These are phyloP conservation scores for Aspergillus sp. DNA, from an alignment of 2,329 filamentous ascomycete genomes.

Conservation along the genomic window DNA sequence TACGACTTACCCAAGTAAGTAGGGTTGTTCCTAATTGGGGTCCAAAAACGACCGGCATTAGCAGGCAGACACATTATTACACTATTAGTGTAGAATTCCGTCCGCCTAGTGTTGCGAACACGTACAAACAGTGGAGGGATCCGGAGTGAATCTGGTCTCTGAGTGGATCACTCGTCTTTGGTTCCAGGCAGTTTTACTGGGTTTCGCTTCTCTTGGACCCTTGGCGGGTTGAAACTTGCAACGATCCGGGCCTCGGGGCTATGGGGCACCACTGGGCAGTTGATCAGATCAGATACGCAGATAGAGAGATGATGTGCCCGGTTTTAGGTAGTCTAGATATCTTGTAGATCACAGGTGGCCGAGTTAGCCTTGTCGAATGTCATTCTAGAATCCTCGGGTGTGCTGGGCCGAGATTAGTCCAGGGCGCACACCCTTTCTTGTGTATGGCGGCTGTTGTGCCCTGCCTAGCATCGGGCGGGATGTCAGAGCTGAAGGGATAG, in stretches of 20 bases:
- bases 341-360: background rate
- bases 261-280: background rate
- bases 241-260: background rate
- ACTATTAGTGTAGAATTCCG: constrained; percentile 5
- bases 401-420: background rate
- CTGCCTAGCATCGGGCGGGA: too few relatives aligned
- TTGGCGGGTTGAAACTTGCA: background rate
- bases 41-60: background rate
- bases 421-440: background rate
- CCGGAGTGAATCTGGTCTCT: background rate
- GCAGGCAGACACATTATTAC: constrained; percentile 15
- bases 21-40: background rate
- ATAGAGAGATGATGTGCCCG: background rate
- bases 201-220: constrained; percentile 1
- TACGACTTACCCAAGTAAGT: too few relatives aligned
- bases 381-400: constrained; percentile 7
- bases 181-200: background rate
- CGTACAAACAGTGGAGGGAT: constrained; percentile 5
- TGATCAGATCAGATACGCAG: background rate
- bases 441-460: too few relatives aligned
- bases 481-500: too few relatives aligned
- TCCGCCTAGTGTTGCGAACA: constrained; percentile 3
- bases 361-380: constrained; percentile 5
- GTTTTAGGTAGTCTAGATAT: background rate
- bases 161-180: background rate